Evolutionary conservation across 2,329 filamentous ascomycete species (phyloP).

Genomic region (Basipetospora sp.): DNA sequence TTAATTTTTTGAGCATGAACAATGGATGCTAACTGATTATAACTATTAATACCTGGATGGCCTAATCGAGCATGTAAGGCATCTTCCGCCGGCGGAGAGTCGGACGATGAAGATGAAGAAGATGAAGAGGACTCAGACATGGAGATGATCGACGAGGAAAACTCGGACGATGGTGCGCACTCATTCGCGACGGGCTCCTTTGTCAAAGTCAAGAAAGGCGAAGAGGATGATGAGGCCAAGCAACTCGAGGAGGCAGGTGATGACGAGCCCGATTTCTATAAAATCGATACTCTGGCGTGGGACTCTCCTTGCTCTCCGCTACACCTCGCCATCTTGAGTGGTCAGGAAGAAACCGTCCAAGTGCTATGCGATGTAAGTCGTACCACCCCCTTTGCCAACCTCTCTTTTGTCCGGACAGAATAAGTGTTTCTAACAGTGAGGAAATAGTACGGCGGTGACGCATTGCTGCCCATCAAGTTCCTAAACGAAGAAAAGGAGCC

Average conservation of each 20-base stretch:
- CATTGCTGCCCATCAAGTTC: conserved; percentile 60
- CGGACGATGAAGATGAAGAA: conserved; percentile 20
- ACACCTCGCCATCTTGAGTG: conserved; percentile 63
- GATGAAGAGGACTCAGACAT: conserved; percentile 26
- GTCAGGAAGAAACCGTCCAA: conserved; percentile 54
- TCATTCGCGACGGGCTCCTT: conserved; percentile 57
- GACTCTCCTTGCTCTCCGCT: conserved; percentile 59
- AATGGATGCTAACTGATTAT: too few relatives aligned
- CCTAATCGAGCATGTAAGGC: too few relatives aligned
- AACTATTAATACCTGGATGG: too few relatives aligned
- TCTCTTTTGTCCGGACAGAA: conserved; percentile 11
- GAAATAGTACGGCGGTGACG: conserved; percentile 58
- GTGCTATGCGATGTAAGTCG: conserved; percentile 44
- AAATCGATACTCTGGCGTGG: conserved; percentile 68
- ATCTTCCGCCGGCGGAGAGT: conserved; percentile 15
- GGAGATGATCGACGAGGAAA: conserved; percentile 30
- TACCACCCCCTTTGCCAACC: too few relatives aligned
- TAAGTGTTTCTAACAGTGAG: neutral
- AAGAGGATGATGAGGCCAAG: conserved; percentile 26
- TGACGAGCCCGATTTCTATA: conserved; percentile 63
- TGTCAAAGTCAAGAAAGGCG: conserved; percentile 45
- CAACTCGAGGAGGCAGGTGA: conserved; percentile 38
- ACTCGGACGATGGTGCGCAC: conserved; percentile 31
- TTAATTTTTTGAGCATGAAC: too few relatives aligned
- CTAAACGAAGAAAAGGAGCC: conserved; percentile 32